Evolutionary conservation across 306 rosid genomes (phyloP), one percentile per base, ranked within the genome.

Genomic region (Rosa multiflora): DNA sequence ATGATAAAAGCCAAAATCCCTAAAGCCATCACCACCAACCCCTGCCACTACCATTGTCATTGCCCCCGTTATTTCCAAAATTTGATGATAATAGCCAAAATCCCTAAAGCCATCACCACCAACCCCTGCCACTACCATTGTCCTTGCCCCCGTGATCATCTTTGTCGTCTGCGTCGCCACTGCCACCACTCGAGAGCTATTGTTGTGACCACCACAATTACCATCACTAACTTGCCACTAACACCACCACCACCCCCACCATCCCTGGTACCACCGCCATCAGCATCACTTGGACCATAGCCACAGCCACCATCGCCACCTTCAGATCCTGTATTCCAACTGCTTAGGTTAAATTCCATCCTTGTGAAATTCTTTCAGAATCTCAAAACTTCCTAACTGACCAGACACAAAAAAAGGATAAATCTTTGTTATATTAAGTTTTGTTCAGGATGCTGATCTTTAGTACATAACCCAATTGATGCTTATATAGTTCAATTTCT

Each of bases 241-340:
- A 20, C 9, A 15, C 71, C 71, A 8, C 47, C 71, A 67, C 44
- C 44, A 11, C 40, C 1, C 8, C 23, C 21, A 32, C 43, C 46
- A 37, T 66, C 47, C 5, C 2, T 15, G 70, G 70, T 2, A 2
- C 26, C 71, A 17, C 47, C 5, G 10, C 21, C 47, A 39, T 39
- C 8, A 17, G 48, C 29, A 39, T 40, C 23, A 17, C 23, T 20
- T 17, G 17, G 10, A 15, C 23, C 14, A 14, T 67, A 15, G 14
- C 26, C 71, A 43, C 44, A 17, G 26, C 48, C 14, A 39, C 26
- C 71, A 39, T 39, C 29, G 46, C 1, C 12, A 4, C 48, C 26
- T 8, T 67, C 71, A 39, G 71, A 39, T 67, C 71, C 71, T 67
- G 71, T 39, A 67, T 39, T 35, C 26, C 26, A 67, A 14, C 18